Evolutionary conservation across 768 basidiomycete species (phyloP).

Genomic region (Boletus sp.): DNA sequence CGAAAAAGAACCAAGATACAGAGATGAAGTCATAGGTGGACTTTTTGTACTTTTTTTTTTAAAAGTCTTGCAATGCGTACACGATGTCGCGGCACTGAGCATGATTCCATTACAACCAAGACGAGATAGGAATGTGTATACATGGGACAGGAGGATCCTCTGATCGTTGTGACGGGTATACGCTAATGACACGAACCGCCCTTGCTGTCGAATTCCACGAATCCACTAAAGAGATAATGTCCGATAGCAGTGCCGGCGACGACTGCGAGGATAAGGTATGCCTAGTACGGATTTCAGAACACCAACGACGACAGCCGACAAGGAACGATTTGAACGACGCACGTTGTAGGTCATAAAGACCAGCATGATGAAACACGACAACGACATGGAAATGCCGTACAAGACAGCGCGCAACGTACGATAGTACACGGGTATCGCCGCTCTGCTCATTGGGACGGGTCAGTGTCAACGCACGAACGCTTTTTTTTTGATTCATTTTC

Average conservation of each 20-base stretch:
- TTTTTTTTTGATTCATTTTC: not conserved
- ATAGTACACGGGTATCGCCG: conserved; percentile 21
- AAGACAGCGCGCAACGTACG: conserved; percentile 60
- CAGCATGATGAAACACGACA: conserved; percentile 91
- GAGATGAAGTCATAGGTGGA: conserved; percentile 60
- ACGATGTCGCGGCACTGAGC: not conserved
- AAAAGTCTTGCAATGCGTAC: not conserved
- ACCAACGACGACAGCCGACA: not conserved
- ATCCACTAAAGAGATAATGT: conserved; percentile 70
- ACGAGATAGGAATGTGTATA: not conserved
- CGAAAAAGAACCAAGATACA: conserved; percentile 81
- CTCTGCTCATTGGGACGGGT: not conserved
- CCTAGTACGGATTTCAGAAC: conserved; percentile 40
- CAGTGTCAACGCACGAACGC: not conserved
- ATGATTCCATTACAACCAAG: not conserved
- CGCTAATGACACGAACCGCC: conserved; percentile 77
- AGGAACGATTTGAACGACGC: conserved; percentile 26
- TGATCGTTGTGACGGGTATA: not conserved
- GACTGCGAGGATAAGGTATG: conserved; percentile 80
- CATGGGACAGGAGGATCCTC: not conserved
- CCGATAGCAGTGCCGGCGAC: conserved; percentile 81
- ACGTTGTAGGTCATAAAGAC: conserved; percentile 98
- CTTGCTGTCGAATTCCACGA: conserved; percentile 64
- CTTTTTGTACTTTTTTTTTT: conserved; percentile 6
- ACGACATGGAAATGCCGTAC: conserved; percentile 72